phyloP scores from a whole-genome alignment of 768 basidiomycete species.

The Mycena galopus region DNA sequence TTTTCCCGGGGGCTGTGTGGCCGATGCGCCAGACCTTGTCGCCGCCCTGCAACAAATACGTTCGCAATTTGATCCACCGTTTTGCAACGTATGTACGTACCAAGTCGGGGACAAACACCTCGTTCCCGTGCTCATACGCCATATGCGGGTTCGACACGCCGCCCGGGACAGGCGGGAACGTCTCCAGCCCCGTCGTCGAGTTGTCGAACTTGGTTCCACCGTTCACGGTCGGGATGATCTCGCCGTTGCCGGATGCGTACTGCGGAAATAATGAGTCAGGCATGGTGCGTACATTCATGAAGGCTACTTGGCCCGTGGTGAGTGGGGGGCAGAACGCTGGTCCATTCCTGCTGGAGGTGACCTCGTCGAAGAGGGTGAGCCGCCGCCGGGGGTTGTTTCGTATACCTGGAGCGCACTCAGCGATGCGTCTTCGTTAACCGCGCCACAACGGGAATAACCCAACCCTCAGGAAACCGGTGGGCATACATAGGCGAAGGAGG shows the following conservation, averaged over 20 bases:
- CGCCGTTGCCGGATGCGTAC: constrained; percentile 57
- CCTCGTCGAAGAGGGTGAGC: constrained; percentile 47
- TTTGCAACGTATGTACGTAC: too few relatives aligned
- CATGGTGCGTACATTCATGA: constrained; percentile 51
- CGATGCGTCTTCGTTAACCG: constrained; percentile 50
- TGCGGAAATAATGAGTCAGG: constrained; percentile 29
- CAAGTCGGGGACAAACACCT: constrained; percentile 62
- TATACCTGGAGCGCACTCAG: constrained; percentile 54
- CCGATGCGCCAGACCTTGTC: constrained; percentile 42
- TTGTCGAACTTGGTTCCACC: constrained; percentile 30
- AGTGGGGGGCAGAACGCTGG: constrained; percentile 53
- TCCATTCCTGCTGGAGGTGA: constrained; percentile 49
- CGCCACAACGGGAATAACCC: constrained; percentile 42
- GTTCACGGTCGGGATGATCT: constrained; percentile 50
- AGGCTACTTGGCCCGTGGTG: constrained; percentile 55
- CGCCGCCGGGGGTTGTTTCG: constrained; percentile 46
- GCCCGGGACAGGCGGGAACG: constrained; percentile 48
- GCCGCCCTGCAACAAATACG: constrained; percentile 48
- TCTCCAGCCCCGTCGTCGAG: constrained; percentile 46
- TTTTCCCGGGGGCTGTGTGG: constrained; percentile 44
- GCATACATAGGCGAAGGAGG: not conserved
- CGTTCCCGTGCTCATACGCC: constrained; percentile 52
- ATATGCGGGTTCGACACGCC: constrained; percentile 57
- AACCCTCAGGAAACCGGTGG: not conserved
- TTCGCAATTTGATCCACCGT: too few relatives aligned